These are phyloP conservation scores for Calonectria naviculata DNA, from an alignment of 2,329 filamentous ascomycete species.

Conservation along the genomic window DNA sequence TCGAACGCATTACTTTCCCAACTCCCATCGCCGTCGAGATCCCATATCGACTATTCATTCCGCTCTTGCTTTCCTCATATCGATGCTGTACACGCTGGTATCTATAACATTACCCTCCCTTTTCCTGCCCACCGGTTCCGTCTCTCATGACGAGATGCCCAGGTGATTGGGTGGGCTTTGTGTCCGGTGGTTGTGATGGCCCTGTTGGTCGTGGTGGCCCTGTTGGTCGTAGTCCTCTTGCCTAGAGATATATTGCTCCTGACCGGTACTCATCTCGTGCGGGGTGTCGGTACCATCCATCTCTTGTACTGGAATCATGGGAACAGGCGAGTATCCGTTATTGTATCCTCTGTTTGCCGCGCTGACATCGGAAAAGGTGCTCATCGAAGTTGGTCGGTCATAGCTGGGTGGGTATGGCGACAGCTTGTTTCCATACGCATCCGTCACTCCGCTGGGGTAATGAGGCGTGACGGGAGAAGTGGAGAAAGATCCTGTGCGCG, in stretches of 20 bases:
- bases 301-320: conserved; percentile 32
- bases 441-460: conserved; percentile 30
- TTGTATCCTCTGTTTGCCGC: conserved; percentile 9
- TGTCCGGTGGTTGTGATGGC: conserved; percentile 12
- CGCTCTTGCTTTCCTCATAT: not conserved
- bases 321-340: conserved; percentile 27
- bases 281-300: conserved; percentile 35
- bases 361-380: conserved; percentile 31
- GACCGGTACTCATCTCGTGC: conserved; percentile 34
- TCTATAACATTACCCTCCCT: not conserved
- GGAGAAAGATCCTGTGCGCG: conserved; percentile 23
- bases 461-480: conserved; percentile 25
- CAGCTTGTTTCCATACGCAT: conserved; percentile 33
- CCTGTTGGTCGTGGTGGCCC: conserved; percentile 17
- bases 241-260: conserved; percentile 21
- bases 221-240: conserved; percentile 4
- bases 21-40: not conserved
- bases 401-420: conserved; percentile 30
- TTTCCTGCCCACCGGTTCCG: not conserved
- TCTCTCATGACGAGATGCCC: not conserved
- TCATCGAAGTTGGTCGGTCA: conserved; percentile 28
- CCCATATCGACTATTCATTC: not conserved
- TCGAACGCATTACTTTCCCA: not conserved
- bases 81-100: not conserved
- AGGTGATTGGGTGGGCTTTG: not conserved